Evolutionary conservation across 1,139 yeast genomes (phyloP).

Genomic region (Debaryomyces sp.): DNA sequence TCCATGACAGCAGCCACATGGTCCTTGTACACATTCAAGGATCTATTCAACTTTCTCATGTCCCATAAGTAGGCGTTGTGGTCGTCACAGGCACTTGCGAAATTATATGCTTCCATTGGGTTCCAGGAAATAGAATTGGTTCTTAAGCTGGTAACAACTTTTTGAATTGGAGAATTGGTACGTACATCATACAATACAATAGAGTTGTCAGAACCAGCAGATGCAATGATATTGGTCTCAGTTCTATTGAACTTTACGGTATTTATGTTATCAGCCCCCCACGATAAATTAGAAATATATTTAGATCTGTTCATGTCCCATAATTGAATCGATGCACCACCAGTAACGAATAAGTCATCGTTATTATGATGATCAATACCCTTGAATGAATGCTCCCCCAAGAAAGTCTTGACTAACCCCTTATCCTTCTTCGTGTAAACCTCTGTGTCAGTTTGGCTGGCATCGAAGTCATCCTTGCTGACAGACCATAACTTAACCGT

Average conservation of each 20-base stretch:
- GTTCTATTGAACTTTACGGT: constrained; percentile 87
- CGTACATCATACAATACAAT: constrained; percentile 88
- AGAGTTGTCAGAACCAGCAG: constrained; percentile 92
- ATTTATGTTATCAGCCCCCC: constrained; percentile 95
- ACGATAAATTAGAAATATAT: constrained; percentile 75
- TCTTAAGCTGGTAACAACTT: constrained; percentile 78
- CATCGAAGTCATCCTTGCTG: constrained; percentile 46
- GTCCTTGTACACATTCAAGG: constrained; percentile 86
- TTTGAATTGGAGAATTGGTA: constrained; percentile 92
- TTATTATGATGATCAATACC: constrained; percentile 84
- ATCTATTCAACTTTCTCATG: constrained; percentile 84
- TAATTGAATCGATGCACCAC: constrained; percentile 83
- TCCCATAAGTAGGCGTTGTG: constrained; percentile 95
- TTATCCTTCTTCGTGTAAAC: constrained; percentile 32
- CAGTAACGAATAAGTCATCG: constrained; percentile 81
- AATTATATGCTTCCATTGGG: constrained; percentile 95
- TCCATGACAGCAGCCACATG: constrained; percentile 97
- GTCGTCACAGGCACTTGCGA: constrained; percentile 92
- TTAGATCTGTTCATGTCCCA: constrained; percentile 88
- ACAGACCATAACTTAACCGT: constrained; percentile 83
- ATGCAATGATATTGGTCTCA: constrained; percentile 85
- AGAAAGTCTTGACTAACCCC: constrained; percentile 72
- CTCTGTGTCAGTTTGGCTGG: constrained; percentile 34
- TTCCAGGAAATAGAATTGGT: constrained; percentile 93
- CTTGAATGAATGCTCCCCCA: constrained; percentile 84